Percentiles rank a stretch among this genome's conserved stretches.
These are phyloP conservation scores for Trichosporon sp. DNA, from an alignment of 1,284 basidiomycete genomes.

Conservation along the genomic window DNA sequence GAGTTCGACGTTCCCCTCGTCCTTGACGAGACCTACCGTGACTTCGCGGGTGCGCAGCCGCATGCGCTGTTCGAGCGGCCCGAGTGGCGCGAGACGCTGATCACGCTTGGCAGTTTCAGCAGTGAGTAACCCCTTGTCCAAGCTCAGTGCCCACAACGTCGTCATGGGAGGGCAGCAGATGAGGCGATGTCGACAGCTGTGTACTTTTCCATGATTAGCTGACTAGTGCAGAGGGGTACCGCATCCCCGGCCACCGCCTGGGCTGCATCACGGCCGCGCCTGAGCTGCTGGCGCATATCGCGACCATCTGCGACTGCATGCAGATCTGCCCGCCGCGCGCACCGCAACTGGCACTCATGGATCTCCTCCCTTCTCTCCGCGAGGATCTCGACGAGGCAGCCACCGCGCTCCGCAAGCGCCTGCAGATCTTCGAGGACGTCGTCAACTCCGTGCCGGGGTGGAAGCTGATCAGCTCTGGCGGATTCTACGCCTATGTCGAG, in stretches of 20 bases:
- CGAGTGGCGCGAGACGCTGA: conserved; percentile 67
- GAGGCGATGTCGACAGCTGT: too few species aligned
- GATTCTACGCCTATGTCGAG: conserved; percentile 73
- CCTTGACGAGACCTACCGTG: conserved; percentile 85
- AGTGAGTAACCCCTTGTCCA: conserved; percentile 39
- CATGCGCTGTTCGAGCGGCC: conserved; percentile 55
- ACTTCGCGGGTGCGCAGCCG: conserved; percentile 65
- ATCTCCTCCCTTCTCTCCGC: conserved; percentile 63
- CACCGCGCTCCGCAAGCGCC: conserved; percentile 62
- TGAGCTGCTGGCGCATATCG: conserved; percentile 62
- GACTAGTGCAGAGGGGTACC: conserved; percentile 69
- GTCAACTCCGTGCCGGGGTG: conserved; percentile 61
- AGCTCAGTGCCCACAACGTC: too few species aligned
- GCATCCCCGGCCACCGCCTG: conserved; percentile 80
- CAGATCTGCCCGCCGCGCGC: conserved; percentile 74
- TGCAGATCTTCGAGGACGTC: conserved; percentile 62
- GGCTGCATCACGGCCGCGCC: conserved; percentile 73
- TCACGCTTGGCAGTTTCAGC: conserved; percentile 75
- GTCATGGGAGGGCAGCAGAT: too few species aligned
- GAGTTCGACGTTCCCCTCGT: conserved; percentile 70
- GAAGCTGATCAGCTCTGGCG: conserved; percentile 69
- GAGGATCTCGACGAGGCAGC: conserved; percentile 63
- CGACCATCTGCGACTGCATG: conserved; percentile 74
- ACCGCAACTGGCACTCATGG: conserved; percentile 68
- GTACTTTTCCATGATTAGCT: too few species aligned